Evolutionary conservation across 257 asterid species (phyloP), one percentile per base, ranked within the genome.

Genomic region (Solanum appendiculatum): DNA sequence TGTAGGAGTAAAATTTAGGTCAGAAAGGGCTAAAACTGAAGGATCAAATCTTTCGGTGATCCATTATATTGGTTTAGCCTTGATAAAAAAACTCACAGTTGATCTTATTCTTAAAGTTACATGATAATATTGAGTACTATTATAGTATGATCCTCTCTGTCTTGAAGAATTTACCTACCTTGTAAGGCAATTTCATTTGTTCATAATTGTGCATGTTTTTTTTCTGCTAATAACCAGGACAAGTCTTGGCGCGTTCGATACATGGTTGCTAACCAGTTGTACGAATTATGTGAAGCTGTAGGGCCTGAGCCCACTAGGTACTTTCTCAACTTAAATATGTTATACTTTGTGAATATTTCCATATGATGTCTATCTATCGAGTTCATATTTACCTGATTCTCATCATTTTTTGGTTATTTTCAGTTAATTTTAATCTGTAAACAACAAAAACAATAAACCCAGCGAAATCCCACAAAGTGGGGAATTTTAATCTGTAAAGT

Each of bases 181-280:
- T 29, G 27, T 39, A 5, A 2, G 16, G 33, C 46, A 29, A 9
- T 29, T 46, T 27, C 44, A 81, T 31, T 2, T 31, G 44, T 31
- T 81, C 27, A 42, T 78, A 78, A 39, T 81, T 63, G 33, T n/a
- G 10, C n/a, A 1, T 25, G 21, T 60, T 39, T 82, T 36, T 82
- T 64, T 82, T 66, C 27, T 25, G 31, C 84, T n/a, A 63, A 23
- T 86, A 56, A 86, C 90, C 95, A 95, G 99, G 99, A 97, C 89
- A 97, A 97, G 90, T 97, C 99, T 74, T 97, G 99, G 99, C 99
- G 99, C 87, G 99, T 97, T 48, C 96, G 99, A 25, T 97, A 95
- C 91, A 95, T 97, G 99, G 99, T 97, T 86, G 99, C 99, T 84
- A 97, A 97, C 90, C 99, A 97, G 85, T 87, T 97, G 90, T 97